Evolutionary conservation across 1,139 yeast species (phyloP).

Genomic region (Candida tetrigidarum): DNA sequence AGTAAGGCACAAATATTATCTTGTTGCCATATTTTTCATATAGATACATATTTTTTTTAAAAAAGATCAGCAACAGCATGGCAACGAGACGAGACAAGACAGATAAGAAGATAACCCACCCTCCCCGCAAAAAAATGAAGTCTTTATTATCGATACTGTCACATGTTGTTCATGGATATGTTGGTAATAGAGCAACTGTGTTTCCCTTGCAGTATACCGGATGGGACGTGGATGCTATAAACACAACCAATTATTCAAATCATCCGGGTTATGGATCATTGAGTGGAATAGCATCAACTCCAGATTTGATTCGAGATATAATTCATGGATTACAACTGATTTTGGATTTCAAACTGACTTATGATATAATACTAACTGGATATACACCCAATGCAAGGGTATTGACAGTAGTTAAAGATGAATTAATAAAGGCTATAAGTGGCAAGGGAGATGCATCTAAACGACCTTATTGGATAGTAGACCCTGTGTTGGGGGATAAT

Average conservation of each 20-base stretch:
- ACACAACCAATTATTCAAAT: constrained; percentile 47
- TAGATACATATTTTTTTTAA: too few relatives aligned
- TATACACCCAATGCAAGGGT: constrained; percentile 67
- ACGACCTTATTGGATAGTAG: constrained; percentile 36
- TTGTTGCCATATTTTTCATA: too few relatives aligned
- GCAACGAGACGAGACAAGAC: too few relatives aligned
- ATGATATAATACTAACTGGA: constrained; percentile 71
- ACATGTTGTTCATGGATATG: constrained; percentile 52
- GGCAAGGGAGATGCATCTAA: constrained; percentile 4
- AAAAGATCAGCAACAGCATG: too few relatives aligned
- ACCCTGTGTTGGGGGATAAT: constrained; percentile 47
- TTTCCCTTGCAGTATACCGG: constrained; percentile 49
- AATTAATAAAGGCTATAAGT: constrained; percentile 26
- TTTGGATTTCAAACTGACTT: constrained; percentile 32
- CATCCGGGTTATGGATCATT: constrained; percentile 51
- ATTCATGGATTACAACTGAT: constrained; percentile 29
- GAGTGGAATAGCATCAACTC: constrained; percentile 26
- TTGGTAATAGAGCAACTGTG: constrained; percentile 45
- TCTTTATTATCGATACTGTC: constrained; percentile 43
- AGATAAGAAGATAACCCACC: neutral
- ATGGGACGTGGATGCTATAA: constrained; percentile 48
- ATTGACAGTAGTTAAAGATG: constrained; percentile 50
- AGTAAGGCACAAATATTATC: too few relatives aligned
- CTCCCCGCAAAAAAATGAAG: constrained; percentile 10
- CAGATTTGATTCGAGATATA: constrained; percentile 25